phyloP scores from a whole-genome alignment of 768 basidiomycete genomes.

The Mycena rebaudengoi region DNA sequence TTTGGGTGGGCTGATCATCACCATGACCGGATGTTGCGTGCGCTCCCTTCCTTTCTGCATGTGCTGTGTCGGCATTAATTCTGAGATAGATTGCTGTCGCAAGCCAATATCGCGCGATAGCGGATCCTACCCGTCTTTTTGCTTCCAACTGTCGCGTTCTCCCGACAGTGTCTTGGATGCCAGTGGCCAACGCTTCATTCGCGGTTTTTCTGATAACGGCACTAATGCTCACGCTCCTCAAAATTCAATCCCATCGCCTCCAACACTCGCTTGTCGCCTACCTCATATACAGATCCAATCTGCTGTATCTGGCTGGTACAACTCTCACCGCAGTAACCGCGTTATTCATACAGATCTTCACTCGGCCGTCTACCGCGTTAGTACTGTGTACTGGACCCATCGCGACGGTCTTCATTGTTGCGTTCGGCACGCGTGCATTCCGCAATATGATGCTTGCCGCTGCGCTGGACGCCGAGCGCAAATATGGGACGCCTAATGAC shows the following conservation, averaged over 20 bases:
- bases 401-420: neutral
- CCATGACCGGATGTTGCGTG: conserved; percentile 5
- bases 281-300: conserved; percentile 11
- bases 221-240: conserved; percentile 13
- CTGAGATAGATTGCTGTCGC: conserved; percentile 11
- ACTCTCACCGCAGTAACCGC: neutral
- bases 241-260: neutral
- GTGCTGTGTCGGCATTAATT: neutral
- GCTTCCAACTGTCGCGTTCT: conserved; percentile 15
- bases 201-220: neutral
- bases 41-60: neutral
- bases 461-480: neutral
- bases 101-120: conserved; percentile 1
- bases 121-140: neutral
- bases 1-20: neutral
- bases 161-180: neutral
- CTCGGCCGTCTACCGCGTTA: conserved; percentile 4
- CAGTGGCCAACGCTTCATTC: neutral
- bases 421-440: conserved; percentile 17
- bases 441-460: conserved; percentile 20
- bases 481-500: neutral
- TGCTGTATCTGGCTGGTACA: conserved; percentile 8
- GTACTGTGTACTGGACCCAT: neutral
- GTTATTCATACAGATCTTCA: conserved; percentile 6
- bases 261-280: neutral